Percentiles rank a stretch among this genome's conserved stretches.
These are phyloP conservation scores for Neodidymelliopsis sp. DNA, from an alignment of 2,329 filamentous ascomycete genomes.

Conservation along the genomic window DNA sequence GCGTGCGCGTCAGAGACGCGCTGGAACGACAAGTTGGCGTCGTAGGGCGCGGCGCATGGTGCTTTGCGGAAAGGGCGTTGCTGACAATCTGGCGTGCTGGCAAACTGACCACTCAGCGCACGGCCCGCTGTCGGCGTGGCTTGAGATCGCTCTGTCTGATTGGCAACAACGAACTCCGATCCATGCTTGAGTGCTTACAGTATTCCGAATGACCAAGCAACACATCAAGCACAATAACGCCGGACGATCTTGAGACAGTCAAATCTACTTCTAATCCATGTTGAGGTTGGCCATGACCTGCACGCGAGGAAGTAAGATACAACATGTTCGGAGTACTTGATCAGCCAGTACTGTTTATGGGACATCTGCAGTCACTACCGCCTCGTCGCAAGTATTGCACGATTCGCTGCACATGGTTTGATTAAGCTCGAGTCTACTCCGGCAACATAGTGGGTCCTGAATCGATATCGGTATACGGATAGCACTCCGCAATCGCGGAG, in stretches of 20 bases:
- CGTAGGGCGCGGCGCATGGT: conserved; percentile 25
- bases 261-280: neutral
- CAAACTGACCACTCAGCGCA: conserved; percentile 22
- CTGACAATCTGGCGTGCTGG: conserved; percentile 18
- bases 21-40: conserved; percentile 16
- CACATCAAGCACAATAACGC: neutral
- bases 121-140: conserved; percentile 19
- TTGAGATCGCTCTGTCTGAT: conserved; percentile 13
- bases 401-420: neutral
- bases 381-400: neutral
- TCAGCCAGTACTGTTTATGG: neutral
- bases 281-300: conserved; percentile 1
- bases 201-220: conserved; percentile 26
- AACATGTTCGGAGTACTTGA: neutral
- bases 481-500: conserved; percentile 1
- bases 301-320: neutral
- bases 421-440: neutral
- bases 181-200: conserved; percentile 5
- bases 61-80: conserved; percentile 24
- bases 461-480: neutral
- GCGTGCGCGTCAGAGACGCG: conserved; percentile 2
- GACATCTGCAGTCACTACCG: neutral
- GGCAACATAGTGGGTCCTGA: neutral
- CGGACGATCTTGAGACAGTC: neutral
- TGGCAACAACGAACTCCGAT: conserved; percentile 21